A percentile compares a stretch with the other conserved stretches of the same genome.
These are phyloP conservation scores for Colletotrichum endophyticum DNA, from an alignment of 2,329 filamentous ascomycete genomes.

Conservation along the genomic window DNA sequence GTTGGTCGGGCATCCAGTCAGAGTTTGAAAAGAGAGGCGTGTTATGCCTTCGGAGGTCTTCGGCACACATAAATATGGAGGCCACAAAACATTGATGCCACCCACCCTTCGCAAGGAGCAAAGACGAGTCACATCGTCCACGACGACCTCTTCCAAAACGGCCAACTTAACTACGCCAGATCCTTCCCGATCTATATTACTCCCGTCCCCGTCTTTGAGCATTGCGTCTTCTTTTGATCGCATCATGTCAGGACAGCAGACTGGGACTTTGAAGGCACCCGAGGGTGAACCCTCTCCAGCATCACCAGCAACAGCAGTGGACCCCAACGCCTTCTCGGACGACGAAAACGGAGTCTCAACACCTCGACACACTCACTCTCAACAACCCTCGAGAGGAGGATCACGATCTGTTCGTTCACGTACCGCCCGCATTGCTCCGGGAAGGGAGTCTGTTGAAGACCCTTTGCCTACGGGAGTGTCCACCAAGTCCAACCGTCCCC, in stretches of 20 bases:
- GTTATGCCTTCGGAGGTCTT: slow-evolving; percentile 10
- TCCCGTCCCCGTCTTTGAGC: not conserved
- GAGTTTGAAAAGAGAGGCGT: slow-evolving; percentile 6
- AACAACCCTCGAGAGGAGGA: slow-evolving; percentile 4
- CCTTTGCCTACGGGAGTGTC: not conserved
- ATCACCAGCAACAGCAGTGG: slow-evolving; percentile 20
- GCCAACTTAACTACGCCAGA: not conserved
- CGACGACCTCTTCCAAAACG: not conserved
- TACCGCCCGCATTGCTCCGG: not conserved
- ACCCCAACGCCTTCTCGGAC: slow-evolving; percentile 15
- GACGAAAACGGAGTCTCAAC: not conserved
- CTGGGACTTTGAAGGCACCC: slow-evolving; percentile 4
- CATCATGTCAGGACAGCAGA: slow-evolving; percentile 20
- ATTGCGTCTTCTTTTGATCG: not conserved
- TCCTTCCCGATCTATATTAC: not conserved
- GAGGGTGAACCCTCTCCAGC: slow-evolving; percentile 15
- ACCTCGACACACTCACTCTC: not conserved
- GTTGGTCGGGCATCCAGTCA: not conserved
- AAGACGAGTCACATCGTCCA: too few species aligned
- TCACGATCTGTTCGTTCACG: slow-evolving; percentile 1
- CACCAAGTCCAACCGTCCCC: not conserved
- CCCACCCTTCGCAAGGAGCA: too few species aligned
- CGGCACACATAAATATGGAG: not conserved
- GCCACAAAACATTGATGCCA: not conserved
- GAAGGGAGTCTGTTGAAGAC: not conserved